Evolutionary conservation across 805 yeast genomes (phyloP), one percentile per base, ranked within the genome.

Genomic region (Pichia kluyveri): DNA sequence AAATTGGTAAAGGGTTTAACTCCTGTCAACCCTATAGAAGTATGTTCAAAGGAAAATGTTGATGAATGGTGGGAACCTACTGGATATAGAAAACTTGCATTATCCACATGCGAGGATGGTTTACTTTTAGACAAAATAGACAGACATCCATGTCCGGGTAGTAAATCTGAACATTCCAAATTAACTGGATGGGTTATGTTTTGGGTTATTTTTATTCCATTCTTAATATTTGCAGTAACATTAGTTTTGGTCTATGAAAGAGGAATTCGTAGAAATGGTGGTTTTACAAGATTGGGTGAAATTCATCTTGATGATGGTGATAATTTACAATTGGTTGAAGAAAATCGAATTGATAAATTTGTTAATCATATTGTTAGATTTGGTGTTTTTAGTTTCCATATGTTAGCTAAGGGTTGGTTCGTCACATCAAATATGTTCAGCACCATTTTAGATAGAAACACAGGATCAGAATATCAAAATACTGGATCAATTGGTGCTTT

Each of bases 41-140:
- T 76, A 47, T 87, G 97, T 64, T 56, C 58, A 15, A 71, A 73
- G 48, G 70, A 77, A 4, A 73, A 72, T 40, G 72, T 74, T 1
- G 69, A 81, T 52, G 89, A 86, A 60, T 90, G 79, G 62, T 86
- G 81, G 72, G 83, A 83, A 55, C 88, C 96, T 15, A 89, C 98
- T 0, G 99, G 98, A 0, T 93, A 93, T 65, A 79, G 99, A 62
- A 80, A 79, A 57, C 76, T 90, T 28, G 93, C 96, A 1, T 62
- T 86, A 48, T 82, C 93, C 12, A 86, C 96, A 0, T 93, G 99
- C 69, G 73, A 69, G 41, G 95, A 88, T 23, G 98, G 98, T 4
- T 65, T 78, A 47, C 71, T 74, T 49, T 74, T 86, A 45, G 97
- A 86, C 59, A 71, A 75, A 38, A 76, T 80, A 63, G 73, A 69